Conservation (phyloP, 768 basidiomycete species). For the Boletus pseudo-olivaceus region DNA sequence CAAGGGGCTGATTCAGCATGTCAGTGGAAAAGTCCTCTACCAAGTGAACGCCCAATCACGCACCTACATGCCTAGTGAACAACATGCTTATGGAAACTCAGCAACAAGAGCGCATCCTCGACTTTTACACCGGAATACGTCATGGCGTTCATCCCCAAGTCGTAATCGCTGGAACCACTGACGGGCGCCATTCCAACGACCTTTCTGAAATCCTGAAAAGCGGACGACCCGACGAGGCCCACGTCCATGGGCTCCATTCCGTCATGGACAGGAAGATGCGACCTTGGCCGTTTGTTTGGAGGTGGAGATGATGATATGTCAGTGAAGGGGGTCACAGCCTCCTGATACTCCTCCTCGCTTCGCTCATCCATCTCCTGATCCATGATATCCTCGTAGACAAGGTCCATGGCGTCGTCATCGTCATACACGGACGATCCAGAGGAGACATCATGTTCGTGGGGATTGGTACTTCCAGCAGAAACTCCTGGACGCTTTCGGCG, state of each 20-base stretch:
- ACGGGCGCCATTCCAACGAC: constrained; percentile 26
- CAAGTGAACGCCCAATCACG: constrained; percentile 1
- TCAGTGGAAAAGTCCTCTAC: constrained; percentile 8
- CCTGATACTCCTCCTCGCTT: constrained; percentile 71
- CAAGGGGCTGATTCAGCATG: constrained; percentile 9
- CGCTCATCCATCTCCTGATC: constrained; percentile 47
- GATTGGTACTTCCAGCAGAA: constrained; percentile 33
- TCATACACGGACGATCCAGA: constrained; percentile 50
- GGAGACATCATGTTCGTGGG: constrained; percentile 48
- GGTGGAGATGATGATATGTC: constrained; percentile 43
- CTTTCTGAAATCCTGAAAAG: constrained; percentile 50
- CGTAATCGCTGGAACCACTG: constrained; percentile 23
- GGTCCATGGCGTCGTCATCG: constrained; percentile 48
- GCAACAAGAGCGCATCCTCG: constrained; percentile 70
- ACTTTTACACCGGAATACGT: constrained; percentile 55
- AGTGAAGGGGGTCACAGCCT: constrained; percentile 71
- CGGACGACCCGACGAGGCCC: constrained; percentile 37
- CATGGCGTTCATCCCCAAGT: constrained; percentile 25
- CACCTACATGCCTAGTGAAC: constrained; percentile 44
- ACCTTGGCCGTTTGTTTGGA: constrained; percentile 29
- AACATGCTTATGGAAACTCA: constrained; percentile 70
- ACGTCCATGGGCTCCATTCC: constrained; percentile 32
- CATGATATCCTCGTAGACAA: constrained; percentile 41
- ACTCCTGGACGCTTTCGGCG: constrained; percentile 51
- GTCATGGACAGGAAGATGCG: constrained; percentile 31